Evolutionary conservation across 1,284 basidiomycete species (phyloP).

Genomic region (Moniliophthora roreri): DNA sequence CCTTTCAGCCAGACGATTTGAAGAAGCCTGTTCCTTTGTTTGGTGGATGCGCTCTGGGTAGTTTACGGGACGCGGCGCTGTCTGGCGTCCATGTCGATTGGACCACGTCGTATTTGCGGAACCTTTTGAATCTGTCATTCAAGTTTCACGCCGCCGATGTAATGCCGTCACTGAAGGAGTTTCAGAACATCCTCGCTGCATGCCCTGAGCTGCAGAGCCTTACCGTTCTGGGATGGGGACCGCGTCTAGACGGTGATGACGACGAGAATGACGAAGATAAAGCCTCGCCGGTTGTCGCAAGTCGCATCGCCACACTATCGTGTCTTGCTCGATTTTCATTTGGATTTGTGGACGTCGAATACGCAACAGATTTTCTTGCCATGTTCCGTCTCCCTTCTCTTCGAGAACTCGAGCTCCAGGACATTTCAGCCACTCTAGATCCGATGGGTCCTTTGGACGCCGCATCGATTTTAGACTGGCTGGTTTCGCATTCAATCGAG

Average conservation of each 20-base stretch:
- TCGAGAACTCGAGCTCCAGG: constrained; percentile 39
- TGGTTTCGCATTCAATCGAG: constrained; percentile 10
- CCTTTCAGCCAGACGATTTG: constrained; percentile 41
- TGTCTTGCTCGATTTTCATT: constrained; percentile 38
- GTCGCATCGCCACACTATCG: constrained; percentile 28
- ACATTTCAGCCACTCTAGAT: constrained; percentile 37
- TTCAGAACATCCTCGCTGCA: constrained; percentile 36
- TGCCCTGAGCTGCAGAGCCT: constrained; percentile 41
- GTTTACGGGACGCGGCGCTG: constrained; percentile 41
- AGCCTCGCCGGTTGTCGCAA: not conserved
- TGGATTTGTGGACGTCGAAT: constrained; percentile 45
- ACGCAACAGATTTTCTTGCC: constrained; percentile 41
- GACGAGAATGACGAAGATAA: not conserved
- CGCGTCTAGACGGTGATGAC: constrained; percentile 26
- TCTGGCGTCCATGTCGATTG: constrained; percentile 57
- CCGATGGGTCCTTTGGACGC: constrained; percentile 29
- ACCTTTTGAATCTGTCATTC: constrained; percentile 46
- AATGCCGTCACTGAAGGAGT: constrained; percentile 45
- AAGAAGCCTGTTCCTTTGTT: constrained; percentile 42
- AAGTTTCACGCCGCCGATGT: constrained; percentile 53
- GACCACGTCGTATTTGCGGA: constrained; percentile 33
- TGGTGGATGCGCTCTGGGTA: constrained; percentile 27
- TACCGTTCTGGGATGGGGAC: constrained; percentile 50
- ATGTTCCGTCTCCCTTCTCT: constrained; percentile 42
- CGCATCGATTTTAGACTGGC: constrained; percentile 30